Base-by-base conservation (phyloP, 257 asterid genomes). In the Osmanthus fragrans region DNA sequence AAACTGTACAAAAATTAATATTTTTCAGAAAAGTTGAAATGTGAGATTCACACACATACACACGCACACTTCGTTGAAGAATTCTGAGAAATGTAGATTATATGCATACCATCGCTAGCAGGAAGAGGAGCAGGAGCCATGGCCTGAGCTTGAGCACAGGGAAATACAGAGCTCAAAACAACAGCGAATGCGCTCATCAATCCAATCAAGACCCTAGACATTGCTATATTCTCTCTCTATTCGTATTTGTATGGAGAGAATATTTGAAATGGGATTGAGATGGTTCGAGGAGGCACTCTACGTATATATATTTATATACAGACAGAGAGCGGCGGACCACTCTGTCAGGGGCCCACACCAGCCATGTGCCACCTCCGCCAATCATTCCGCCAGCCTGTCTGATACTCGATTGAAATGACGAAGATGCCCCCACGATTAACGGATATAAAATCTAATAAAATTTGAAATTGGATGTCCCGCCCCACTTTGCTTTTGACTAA, bases 71-170 rank as follows among this genome's bases (percentile, higher is more conserved):
- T 3, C n/a, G 40, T 37, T 11, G 19, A 23, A 12, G 13, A 23
- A 23, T 32, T 15, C n/a, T 12, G 47, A 60, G 42, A 54, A 13
- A 10, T 3, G 33, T 15, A 30, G 58, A 37, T n/a, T 54, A 7
- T 10, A 47, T 37, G 21, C 65, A 21, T 81, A 85, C 86, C 86
- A 72, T 85, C 86, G 77, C 84, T 85, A 33, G 77, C n/a, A 71
- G 86, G 84, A 2, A 83, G 77, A 12, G 88, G 88, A 13, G 88
- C 80, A 76, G 88, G 88, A 7, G 84, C 68, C 45, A 85, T 30
- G 2, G 49, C 77, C 76, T 79, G 84, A 47, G 84, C 86, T 47
- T 45, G 82, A 82, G 42, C 84, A 64, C 75, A 34, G 27, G 80
- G 76, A 9, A 80, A 8, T 5, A 56, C 73, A 16, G 73, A 18